phyloP scores from a whole-genome alignment of 352 stramenopile species.

The Phytophthora melonis region DNA sequence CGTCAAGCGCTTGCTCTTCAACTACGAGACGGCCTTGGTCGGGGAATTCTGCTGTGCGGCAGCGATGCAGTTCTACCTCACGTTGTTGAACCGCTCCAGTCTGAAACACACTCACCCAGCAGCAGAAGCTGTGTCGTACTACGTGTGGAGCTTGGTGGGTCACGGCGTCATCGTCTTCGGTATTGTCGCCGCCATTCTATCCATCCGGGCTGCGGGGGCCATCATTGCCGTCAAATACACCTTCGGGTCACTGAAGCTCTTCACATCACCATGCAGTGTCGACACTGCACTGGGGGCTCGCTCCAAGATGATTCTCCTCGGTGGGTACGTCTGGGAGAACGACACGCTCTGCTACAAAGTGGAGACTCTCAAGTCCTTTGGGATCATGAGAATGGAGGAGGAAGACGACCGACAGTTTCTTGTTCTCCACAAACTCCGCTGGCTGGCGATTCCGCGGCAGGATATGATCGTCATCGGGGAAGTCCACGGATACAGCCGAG shows the following conservation, averaged over 20 bases:
- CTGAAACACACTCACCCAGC: slow-evolving; percentile 7
- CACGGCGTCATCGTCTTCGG: slow-evolving; percentile 28
- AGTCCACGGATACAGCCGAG: not conserved
- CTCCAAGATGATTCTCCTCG: slow-evolving; percentile 16
- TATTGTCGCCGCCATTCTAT: slow-evolving; percentile 23
- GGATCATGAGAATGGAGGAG: slow-evolving; percentile 11
- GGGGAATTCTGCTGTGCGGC: slow-evolving; percentile 23
- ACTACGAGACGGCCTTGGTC: slow-evolving; percentile 30
- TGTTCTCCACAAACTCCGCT: slow-evolving; percentile 3
- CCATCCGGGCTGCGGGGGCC: slow-evolving; percentile 11
- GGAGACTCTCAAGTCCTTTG: slow-evolving; percentile 12
- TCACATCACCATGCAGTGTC: slow-evolving; percentile 13
- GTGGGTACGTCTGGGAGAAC: slow-evolving; percentile 11
- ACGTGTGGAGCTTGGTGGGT: slow-evolving; percentile 20
- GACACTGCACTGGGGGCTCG: slow-evolving; percentile 12
- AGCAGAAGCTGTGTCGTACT: slow-evolving; percentile 28
- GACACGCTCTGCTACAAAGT: slow-evolving; percentile 7
- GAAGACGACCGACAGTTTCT: slow-evolving; percentile 1
- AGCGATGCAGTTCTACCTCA: slow-evolving; percentile 29
- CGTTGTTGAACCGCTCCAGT: slow-evolving; percentile 23
- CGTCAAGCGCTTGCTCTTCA: slow-evolving; percentile 29
- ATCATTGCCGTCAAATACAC: slow-evolving; percentile 7
- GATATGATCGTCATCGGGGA: slow-evolving; percentile 15
- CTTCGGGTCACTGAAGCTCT: slow-evolving; percentile 16
- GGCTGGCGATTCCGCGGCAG: slow-evolving; percentile 5